phyloP scores from a whole-genome alignment of 768 basidiomycete genomes.

The Xerocomus brunneocitrinus region DNA sequence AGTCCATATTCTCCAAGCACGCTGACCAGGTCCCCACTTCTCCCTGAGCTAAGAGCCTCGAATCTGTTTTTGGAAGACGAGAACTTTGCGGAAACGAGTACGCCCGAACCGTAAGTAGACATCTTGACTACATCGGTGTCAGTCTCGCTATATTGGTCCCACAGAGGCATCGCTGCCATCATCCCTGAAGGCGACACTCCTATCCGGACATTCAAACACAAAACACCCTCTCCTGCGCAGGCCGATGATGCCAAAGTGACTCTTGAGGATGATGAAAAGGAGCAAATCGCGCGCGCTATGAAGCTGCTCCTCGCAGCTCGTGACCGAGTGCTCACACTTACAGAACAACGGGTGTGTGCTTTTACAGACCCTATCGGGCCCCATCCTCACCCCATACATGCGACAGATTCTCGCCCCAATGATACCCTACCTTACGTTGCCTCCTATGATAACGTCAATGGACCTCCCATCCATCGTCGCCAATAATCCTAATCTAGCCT shows the following conservation, averaged over 20 bases:
- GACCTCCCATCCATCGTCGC: conserved; percentile 65
- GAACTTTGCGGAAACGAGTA: conserved; percentile 42
- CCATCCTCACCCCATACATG: not conserved
- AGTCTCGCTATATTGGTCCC: conserved; percentile 15
- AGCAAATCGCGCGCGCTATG: conserved; percentile 58
- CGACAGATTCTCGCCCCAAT: conserved; percentile 49
- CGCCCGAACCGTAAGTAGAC: conserved; percentile 42
- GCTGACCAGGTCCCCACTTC: conserved; percentile 68
- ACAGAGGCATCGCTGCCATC: conserved; percentile 14
- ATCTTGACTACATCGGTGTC: not conserved
- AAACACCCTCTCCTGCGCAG: conserved; percentile 1
- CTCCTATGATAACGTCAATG: conserved; percentile 57
- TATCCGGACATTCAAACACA: conserved; percentile 1
- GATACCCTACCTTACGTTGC: conserved; percentile 40
- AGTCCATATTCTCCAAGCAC: conserved; percentile 77
- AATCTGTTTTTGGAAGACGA: conserved; percentile 69
- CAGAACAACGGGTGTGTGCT: conserved; percentile 61
- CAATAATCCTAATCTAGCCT: conserved; percentile 65
- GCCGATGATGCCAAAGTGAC: conserved; percentile 26
- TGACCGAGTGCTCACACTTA: conserved; percentile 65
- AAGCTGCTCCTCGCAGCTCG: conserved; percentile 64
- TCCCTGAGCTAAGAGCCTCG: conserved; percentile 67
- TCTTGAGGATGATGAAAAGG: conserved; percentile 52
- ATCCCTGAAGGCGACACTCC: conserved; percentile 3
- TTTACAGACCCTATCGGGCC: not conserved